A percentile compares a stretch with the other conserved stretches of the same genome.
Conservation (phyloP, 129 eudicot genomes). For the Pseudognaphalium luteoalbum region DNA sequence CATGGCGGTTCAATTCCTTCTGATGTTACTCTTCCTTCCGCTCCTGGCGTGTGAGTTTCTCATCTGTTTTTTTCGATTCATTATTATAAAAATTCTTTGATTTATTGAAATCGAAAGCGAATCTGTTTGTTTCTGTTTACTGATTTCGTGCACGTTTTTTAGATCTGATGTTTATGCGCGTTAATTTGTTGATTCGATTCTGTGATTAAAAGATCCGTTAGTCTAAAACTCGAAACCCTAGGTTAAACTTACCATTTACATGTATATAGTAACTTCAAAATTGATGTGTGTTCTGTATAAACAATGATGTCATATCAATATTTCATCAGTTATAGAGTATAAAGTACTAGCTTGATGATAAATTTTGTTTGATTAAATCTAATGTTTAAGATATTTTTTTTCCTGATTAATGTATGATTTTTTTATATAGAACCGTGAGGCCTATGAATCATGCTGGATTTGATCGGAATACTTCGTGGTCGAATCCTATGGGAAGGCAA, state of each 20-base stretch:
- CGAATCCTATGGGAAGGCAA: slow-evolving; percentile 62
- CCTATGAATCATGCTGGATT: slow-evolving; percentile 67
- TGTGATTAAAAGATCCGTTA: slow-evolving; percentile 29
- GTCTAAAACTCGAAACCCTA: slow-evolving; percentile 39
- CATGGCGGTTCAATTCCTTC: slow-evolving; percentile 99
- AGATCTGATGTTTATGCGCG: slow-evolving; percentile 34
- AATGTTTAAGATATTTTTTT: neutral
- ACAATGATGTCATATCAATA: neutral
- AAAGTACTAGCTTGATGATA: neutral
- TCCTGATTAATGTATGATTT: neutral
- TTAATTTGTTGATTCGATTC: slow-evolving; percentile 6
- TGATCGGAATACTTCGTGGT: slow-evolving; percentile 63
- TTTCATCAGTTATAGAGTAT: neutral
- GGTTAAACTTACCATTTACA: neutral
- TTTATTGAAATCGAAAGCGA: slow-evolving; percentile 7
- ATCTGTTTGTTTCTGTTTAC: slow-evolving; percentile 14
- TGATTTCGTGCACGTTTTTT: slow-evolving; percentile 5
- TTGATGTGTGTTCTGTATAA: slow-evolving; percentile 8
- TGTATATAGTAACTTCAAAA: neutral
- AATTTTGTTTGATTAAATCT: neutral
- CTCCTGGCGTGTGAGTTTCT: slow-evolving; percentile 84
- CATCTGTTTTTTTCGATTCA: neutral
- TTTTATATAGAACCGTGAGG: slow-evolving; percentile 60
- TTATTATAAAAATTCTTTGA: neutral
- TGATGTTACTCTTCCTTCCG: slow-evolving; percentile 91